These are phyloP conservation scores for Fusarium pilosicola DNA, from an alignment of 2,329 filamentous ascomycete genomes.

Conservation along the genomic window DNA sequence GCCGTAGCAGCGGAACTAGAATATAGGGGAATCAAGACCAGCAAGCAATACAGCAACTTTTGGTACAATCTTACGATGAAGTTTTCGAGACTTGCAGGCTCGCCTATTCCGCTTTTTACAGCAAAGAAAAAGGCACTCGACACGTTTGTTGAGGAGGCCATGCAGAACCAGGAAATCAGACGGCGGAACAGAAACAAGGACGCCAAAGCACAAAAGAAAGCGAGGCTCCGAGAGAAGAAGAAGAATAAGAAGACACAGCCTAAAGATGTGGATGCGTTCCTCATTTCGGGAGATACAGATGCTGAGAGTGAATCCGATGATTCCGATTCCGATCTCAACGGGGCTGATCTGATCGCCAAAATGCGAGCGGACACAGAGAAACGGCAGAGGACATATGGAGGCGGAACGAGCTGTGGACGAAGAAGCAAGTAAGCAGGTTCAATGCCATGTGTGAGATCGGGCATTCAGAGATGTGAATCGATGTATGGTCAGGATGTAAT, in stretches of 20 bases:
- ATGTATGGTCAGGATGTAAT: constrained; percentile 9
- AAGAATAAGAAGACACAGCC: constrained; percentile 7
- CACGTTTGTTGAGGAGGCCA: constrained; percentile 34
- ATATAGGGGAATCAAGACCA: constrained; percentile 24
- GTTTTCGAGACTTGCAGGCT: constrained; percentile 31
- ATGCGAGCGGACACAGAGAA: constrained; percentile 21
- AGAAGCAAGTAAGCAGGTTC: not conserved
- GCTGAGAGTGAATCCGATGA: constrained; percentile 23
- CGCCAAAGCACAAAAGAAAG: not conserved
- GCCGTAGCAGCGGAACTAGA: constrained; percentile 30
- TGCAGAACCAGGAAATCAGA: constrained; percentile 10
- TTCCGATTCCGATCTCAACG: constrained; percentile 19
- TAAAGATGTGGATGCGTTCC: constrained; percentile 33
- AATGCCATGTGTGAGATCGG: constrained; percentile 6
- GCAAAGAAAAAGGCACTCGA: constrained; percentile 40
- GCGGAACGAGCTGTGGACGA: constrained; percentile 33
- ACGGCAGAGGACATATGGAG: constrained; percentile 1
- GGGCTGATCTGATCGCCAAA: constrained; percentile 23
- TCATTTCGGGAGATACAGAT: constrained; percentile 35
- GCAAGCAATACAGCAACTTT: constrained; percentile 34
- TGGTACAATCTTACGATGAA: constrained; percentile 42
- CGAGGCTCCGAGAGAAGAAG: not conserved
- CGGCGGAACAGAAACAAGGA: not conserved
- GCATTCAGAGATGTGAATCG: not conserved
- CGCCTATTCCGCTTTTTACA: constrained; percentile 37